A percentile compares a stretch with the other conserved stretches of the same genome.
These are phyloP conservation scores for Plectosphaerella sp. DNA, from an alignment of 2,329 filamentous ascomycete genomes.

Conservation along the genomic window DNA sequence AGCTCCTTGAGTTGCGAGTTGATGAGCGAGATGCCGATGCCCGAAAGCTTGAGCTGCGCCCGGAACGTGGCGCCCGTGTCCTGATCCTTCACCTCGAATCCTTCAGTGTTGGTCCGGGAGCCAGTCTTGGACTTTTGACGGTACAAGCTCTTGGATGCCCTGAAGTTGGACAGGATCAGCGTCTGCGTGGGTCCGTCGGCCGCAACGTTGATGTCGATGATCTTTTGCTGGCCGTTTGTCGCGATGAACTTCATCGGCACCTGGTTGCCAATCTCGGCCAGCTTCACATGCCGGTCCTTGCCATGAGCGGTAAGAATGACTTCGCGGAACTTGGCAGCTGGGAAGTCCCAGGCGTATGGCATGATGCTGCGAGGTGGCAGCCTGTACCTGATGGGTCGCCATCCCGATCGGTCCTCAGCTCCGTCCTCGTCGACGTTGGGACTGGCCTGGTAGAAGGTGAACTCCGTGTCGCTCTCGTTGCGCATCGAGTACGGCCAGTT, in stretches of 20 bases:
- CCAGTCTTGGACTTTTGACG: constrained; percentile 50
- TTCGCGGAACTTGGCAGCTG: constrained; percentile 93
- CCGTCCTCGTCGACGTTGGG: constrained; percentile 92
- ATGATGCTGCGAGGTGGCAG: constrained; percentile 94
- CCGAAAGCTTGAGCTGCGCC: constrained; percentile 81
- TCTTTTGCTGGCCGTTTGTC: constrained; percentile 68
- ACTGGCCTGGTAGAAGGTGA: constrained; percentile 93
- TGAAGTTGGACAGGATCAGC: constrained; percentile 90
- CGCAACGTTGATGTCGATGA: constrained; percentile 93
- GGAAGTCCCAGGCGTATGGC: constrained; percentile 99
- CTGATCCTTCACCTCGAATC: constrained; percentile 91
- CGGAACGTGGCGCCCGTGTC: constrained; percentile 86
- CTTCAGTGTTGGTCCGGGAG: constrained; percentile 50
- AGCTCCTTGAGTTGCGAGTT: constrained; percentile 89
- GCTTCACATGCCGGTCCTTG: constrained; percentile 85
- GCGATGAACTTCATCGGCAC: constrained; percentile 86
- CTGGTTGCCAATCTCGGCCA: constrained; percentile 93
- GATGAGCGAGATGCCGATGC: constrained; percentile 88
- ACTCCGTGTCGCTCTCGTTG: constrained; percentile 95
- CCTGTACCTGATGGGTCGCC: constrained; percentile 88
- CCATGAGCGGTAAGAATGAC: constrained; percentile 75
- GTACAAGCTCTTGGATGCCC: constrained; percentile 88
- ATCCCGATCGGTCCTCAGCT: constrained; percentile 75
- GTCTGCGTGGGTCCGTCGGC: constrained; percentile 95
- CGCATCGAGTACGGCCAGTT: constrained; percentile 99